Percentiles rank a stretch among this genome's conserved stretches.
These are phyloP conservation scores for Boletus vermiculosoides DNA, from an alignment of 768 basidiomycete genomes.

Conservation along the genomic window DNA sequence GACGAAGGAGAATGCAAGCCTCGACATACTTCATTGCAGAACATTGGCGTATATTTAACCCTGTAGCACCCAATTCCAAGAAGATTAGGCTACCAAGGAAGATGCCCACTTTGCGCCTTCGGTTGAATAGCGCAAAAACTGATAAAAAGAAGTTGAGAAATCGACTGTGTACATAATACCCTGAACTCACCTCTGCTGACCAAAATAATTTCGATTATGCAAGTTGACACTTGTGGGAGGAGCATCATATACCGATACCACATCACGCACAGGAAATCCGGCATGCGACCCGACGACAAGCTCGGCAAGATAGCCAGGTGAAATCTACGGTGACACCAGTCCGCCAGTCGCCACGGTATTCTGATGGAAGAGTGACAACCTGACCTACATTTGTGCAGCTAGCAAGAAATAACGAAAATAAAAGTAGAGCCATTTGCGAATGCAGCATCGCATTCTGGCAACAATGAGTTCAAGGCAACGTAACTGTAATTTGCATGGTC, in stretches of 20 bases:
- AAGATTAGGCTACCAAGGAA: conserved; percentile 12
- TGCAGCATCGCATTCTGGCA: conserved; percentile 10
- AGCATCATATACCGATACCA: conserved; percentile 11
- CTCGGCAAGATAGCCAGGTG: conserved; percentile 5
- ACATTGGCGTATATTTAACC: conserved; percentile 22
- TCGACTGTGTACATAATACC: neutral
- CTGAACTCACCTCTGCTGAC: conserved; percentile 24
- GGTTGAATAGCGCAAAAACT: conserved; percentile 36
- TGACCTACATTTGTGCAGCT: conserved; percentile 9
- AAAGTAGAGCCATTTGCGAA: conserved; percentile 17
- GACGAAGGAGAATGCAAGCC: conserved; percentile 27
- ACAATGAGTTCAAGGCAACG: neutral
- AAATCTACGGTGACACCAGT: conserved; percentile 4
- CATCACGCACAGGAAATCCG: conserved; percentile 9
- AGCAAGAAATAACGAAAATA: conserved; percentile 21
- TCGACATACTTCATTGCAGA: neutral
- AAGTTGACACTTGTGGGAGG: conserved; percentile 8
- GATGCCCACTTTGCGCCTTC: conserved; percentile 27
- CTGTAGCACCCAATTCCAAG: conserved; percentile 16
- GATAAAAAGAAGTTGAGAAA: neutral
- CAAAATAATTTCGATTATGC: conserved; percentile 24
- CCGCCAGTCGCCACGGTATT: neutral
- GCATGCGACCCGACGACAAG: conserved; percentile 8
- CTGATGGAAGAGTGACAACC: neutral
- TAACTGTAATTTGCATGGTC: neutral